A percentile compares a stretch with the other conserved stretches of the same genome.
These are phyloP conservation scores for Pontederia paniculata DNA, from an alignment of 176 grass and related monocot species.

Conservation along the genomic window DNA sequence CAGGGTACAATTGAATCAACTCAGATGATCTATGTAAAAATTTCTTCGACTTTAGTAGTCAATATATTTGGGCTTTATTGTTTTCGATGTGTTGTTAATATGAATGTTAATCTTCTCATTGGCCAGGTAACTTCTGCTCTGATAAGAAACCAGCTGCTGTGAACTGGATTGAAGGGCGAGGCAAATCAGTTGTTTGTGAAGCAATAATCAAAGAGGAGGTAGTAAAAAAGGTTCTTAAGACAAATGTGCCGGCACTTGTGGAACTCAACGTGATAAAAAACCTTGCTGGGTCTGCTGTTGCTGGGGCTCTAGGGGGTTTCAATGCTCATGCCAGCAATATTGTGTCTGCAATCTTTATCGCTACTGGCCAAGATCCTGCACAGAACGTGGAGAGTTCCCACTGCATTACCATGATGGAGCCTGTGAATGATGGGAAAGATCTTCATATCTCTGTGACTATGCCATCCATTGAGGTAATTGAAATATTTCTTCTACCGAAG, in stretches of 20 bases:
- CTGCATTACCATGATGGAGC: slow-evolving; percentile 17
- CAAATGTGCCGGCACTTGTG: slow-evolving; percentile 1
- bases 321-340: slow-evolving; percentile 22
- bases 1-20: too few species aligned
- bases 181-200: slow-evolving; percentile 19
- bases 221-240: slow-evolving; percentile 13
- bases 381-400: slow-evolving; percentile 14
- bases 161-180: slow-evolving; percentile 13
- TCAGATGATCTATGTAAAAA: too few species aligned
- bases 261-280: slow-evolving; percentile 19
- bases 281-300: slow-evolving; percentile 13
- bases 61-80: neutral
- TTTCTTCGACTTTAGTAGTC: neutral
- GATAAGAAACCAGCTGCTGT: slow-evolving; percentile 17
- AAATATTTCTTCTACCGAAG: neutral
- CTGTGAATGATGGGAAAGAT: slow-evolving; percentile 11
- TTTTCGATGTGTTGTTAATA: neutral
- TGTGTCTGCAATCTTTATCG: slow-evolving; percentile 11
- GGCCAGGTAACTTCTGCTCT: slow-evolving; percentile 11
- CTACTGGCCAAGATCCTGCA: slow-evolving; percentile 19
- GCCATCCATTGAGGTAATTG: slow-evolving; percentile 13
- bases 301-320: slow-evolving; percentile 9
- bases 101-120: neutral
- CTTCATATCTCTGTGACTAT: slow-evolving; percentile 15
- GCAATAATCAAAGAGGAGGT: slow-evolving; percentile 12